Percentiles rank a stretch among this genome's conserved stretches.
Conservation (phyloP, 2,329 filamentous ascomycete genomes). For the Macrophomina tecta region DNA sequence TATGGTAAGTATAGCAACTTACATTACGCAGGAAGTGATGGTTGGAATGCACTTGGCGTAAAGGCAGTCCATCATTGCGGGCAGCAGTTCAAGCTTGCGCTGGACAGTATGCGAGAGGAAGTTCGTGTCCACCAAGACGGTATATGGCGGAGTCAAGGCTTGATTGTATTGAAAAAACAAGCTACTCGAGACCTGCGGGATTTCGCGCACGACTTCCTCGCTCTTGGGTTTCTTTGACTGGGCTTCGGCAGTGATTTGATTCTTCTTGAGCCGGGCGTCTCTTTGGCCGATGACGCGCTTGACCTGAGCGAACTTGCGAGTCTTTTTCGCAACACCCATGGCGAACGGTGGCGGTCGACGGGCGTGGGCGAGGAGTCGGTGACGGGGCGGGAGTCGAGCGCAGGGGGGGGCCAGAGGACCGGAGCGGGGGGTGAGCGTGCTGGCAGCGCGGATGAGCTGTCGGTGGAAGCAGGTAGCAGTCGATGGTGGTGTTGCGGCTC, state of each 20-base stretch:
- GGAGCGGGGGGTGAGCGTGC: background rate
- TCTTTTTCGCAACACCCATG: conserved; percentile 91
- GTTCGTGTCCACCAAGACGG: conserved; percentile 83
- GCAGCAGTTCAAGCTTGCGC: conserved; percentile 84
- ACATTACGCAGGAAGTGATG: conserved; percentile 75
- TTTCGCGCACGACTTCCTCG: conserved; percentile 73
- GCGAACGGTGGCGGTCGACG: conserved; percentile 32
- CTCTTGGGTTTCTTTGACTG: conserved; percentile 60
- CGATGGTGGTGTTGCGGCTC: background rate
- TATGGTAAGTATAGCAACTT: background rate
- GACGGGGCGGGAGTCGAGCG: too few species aligned
- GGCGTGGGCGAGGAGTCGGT: too few species aligned
- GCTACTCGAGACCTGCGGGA: conserved; percentile 76
- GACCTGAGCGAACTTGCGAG: conserved; percentile 83
- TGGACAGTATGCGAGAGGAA: conserved; percentile 91
- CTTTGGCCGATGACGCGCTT: conserved; percentile 83
- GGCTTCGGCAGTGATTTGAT: conserved; percentile 70
- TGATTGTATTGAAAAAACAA: conserved; percentile 67
- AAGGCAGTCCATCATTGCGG: conserved; percentile 91
- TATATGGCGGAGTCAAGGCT: conserved; percentile 82
- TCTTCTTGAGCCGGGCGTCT: conserved; percentile 83
- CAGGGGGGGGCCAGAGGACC: background rate
- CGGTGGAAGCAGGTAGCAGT: background rate
- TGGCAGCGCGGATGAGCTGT: background rate
- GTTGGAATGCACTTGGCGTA: conserved; percentile 90